phyloP scores from a whole-genome alignment of 352 stramenopile genomes.

The Phytophthora macrochlamydospora region DNA sequence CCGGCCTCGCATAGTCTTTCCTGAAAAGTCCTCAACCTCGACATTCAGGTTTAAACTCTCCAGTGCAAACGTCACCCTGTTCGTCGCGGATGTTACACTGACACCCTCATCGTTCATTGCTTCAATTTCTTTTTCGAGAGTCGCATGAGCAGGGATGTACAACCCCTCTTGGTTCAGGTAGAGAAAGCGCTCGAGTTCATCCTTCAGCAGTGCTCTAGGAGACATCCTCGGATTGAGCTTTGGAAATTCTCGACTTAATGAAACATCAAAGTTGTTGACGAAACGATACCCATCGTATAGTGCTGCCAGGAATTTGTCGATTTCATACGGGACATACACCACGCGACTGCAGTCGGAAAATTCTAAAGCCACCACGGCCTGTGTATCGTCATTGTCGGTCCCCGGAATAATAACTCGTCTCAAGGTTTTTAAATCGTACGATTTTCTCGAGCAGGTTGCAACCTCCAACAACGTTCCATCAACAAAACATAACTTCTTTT shows the following conservation, averaged over 20 bases:
- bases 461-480: slow-evolving; percentile 59
- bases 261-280: slow-evolving; percentile 66
- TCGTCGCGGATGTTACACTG: slow-evolving; percentile 47
- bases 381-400: slow-evolving; percentile 27
- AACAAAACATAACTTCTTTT: slow-evolving; percentile 71
- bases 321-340: slow-evolving; percentile 62
- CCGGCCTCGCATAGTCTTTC: slow-evolving; percentile 44
- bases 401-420: slow-evolving; percentile 54
- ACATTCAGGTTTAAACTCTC: slow-evolving; percentile 82
- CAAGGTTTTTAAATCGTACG: slow-evolving; percentile 62
- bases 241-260: slow-evolving; percentile 65
- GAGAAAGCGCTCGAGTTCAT: slow-evolving; percentile 54
- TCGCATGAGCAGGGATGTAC: slow-evolving; percentile 54
- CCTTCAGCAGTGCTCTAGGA: slow-evolving; percentile 44
- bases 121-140: slow-evolving; percentile 69
- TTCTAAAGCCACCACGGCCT: slow-evolving; percentile 65
- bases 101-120: slow-evolving; percentile 50
- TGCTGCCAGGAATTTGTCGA: slow-evolving; percentile 62
- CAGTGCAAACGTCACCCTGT: slow-evolving; percentile 71
- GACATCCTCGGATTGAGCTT: slow-evolving; percentile 73
- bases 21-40: slow-evolving; percentile 60
- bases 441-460: slow-evolving; percentile 50
- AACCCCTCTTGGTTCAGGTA: slow-evolving; percentile 73
- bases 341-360: slow-evolving; percentile 67
- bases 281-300: slow-evolving; percentile 77